Base-by-base conservation (phyloP, 805 yeast genomes). In the Kluyveromyces starmeri region DNA sequence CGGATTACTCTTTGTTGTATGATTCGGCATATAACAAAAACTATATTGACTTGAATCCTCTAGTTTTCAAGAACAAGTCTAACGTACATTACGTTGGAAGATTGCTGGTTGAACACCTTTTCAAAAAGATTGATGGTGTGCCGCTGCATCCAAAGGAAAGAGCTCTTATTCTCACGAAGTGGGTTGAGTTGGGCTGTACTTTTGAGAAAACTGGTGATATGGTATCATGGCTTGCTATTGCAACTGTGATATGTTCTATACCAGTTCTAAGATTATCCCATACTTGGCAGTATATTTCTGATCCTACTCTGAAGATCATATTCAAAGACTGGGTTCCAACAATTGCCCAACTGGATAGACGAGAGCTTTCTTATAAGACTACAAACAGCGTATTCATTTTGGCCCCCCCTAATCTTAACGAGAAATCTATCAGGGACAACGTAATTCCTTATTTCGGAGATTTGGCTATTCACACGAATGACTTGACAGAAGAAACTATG, bases 371-470 rank as follows among this genome's bases (percentile, higher is more conserved):
- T 14, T 67, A 73, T 28, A 72, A 74, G 32, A 63, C 75, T 4
- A 66, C 74, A 25, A 71, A 68, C 36, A 71, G 75, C 37, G 55
- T 68, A 71, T 34, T 75, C 78, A 19, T 86, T 19, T 70, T 84
- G 64, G 88, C 94, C 7, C 85, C 96, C 3, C 83, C 89, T 47
- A 92, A 94, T 8, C 67, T 89, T 44, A 95, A 95, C 24, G 71
- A 72, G 37, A 63, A 71, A 1, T 85, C 81, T 47, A 71, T 89
- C 0, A 83, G 83, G 48, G 76, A 75, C 32, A 73, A 75, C 36
- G 94, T 83, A 9, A 76, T 89, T 29, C 95, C 97, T 1, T 88
- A 78, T 51, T 88, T 84, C 61, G 96, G 96, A 8, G 97, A 88
- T 52, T 64, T 88, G 43, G 65, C 75, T 7, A 74, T 85, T 12